Conservation (phyloP, 805 yeast genomes). For the Cyberlindnera petersonii region DNA sequence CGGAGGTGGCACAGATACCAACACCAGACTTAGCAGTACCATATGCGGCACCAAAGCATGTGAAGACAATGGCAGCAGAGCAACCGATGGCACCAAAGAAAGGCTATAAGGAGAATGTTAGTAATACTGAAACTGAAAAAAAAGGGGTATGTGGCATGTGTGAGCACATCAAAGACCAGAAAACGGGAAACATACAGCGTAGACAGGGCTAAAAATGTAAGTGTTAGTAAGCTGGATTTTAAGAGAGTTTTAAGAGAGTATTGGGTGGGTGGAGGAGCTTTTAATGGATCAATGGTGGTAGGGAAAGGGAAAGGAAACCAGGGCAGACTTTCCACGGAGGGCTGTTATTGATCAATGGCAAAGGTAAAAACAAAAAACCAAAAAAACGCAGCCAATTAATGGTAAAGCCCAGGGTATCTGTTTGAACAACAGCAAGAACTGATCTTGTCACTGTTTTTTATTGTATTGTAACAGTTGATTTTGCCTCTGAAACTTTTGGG, state of each 20-base stretch:
- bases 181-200: conserved; percentile 44
- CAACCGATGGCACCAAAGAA: conserved; percentile 99
- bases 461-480: neutral
- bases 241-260: too few species aligned
- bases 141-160: too few species aligned
- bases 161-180: too few species aligned
- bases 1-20: conserved; percentile 98
- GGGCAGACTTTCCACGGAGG: too few species aligned
- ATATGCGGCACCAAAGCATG: conserved; percentile 98
- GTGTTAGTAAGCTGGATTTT: conserved; percentile 2
- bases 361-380: too few species aligned
- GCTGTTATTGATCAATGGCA: too few species aligned
- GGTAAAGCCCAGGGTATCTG: too few species aligned
- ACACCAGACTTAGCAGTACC: conserved; percentile 99
- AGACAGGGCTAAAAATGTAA: conserved; percentile 51
- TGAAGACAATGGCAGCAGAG: conserved; percentile 97
- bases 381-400: too few species aligned
- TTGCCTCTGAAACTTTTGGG: neutral
- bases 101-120: conserved; percentile 40
- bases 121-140: conserved; percentile 1
- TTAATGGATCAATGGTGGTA: too few species aligned
- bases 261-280: too few species aligned
- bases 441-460: neutral
- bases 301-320: too few species aligned
- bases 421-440: too few species aligned